A percentile compares a stretch with the other conserved stretches of the same genome.
phyloP scores from a whole-genome alignment of 2,329 filamentous ascomycete genomes.

The Pestalotiopsis fici region DNA sequence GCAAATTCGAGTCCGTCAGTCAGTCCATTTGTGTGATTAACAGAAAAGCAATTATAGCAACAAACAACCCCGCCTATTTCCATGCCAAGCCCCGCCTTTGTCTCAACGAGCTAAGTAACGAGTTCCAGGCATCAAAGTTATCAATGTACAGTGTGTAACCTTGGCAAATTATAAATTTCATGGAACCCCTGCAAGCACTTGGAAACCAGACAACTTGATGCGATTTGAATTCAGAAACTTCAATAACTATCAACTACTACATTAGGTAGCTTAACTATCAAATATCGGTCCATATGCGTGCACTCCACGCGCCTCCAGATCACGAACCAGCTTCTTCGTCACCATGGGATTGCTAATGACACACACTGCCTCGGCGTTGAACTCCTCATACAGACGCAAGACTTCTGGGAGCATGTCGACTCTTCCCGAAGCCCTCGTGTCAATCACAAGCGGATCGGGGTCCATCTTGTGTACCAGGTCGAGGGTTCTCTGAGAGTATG shows the following conservation, averaged over 20 bases:
- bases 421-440: constrained; percentile 58
- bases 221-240: not conserved
- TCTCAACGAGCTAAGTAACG: too few relatives aligned
- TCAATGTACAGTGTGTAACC: too few relatives aligned
- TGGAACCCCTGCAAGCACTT: too few relatives aligned
- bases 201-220: not conserved
- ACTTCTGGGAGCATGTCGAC: constrained; percentile 48
- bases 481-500: constrained; percentile 51
- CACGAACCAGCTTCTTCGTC: constrained; percentile 71
- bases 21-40: too few relatives aligned
- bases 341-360: constrained; percentile 72
- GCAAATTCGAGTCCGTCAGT: too few relatives aligned
- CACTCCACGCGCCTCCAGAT: constrained; percentile 65
- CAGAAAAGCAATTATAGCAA: too few relatives aligned
- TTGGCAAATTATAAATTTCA: too few relatives aligned
- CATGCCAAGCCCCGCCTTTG: too few relatives aligned
- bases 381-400: constrained; percentile 57
- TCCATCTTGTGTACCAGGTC: constrained; percentile 41
- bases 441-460: constrained; percentile 65
- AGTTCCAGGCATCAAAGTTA: too few relatives aligned
- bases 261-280: constrained; percentile 47
- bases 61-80: too few relatives aligned
- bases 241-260: not conserved
- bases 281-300: constrained; percentile 76
- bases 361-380: constrained; percentile 69